Evolutionary conservation across 768 basidiomycete genomes (phyloP), one percentile per base, ranked within the genome.

Genomic region (Xerocomus potaroensis): DNA sequence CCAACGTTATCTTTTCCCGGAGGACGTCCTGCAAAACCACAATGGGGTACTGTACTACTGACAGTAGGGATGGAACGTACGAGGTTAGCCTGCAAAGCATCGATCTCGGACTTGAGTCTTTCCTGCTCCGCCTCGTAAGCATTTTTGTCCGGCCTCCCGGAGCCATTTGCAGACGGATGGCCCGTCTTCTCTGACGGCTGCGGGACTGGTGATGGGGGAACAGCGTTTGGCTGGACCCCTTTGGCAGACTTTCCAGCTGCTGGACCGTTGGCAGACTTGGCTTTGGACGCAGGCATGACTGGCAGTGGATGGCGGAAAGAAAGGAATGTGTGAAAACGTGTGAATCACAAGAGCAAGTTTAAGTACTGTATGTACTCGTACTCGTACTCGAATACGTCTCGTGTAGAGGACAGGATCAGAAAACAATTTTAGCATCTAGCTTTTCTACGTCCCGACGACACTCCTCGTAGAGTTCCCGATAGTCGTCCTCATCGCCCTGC

Each of bases 91-190:
- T 96, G 91, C 40, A 92, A 67, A 38, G 70, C 74, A 49, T 94
- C 93, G 58, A 97, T 94, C 60, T 93, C 87, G 21, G 75, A 69
- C 68, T 87, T 91, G 54, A 94, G 71, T 59, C 68, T 80, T 43
- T 87, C 83, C 69, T 94, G 91, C 70, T 97, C 92, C 8, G 74
- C 77, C 43, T 96, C 89, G 64, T 87, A 87, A n/a, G 68, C 71
- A 39, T 76, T 76, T 69, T 91, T 92, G 77, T 96, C 93, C 26
- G 94, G 94, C 63, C 74, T 88, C 35, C 78, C 82, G 37, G 72
- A 66, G 41, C 59, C 45, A 29, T 68, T 59, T 8, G 59, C 45
- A 16, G 48, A 26, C 16, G 43, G 22, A n/a, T 26, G 55, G n/a
- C 62, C 56, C 14, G 45, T 23, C 18, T n/a, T n/a, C n/a, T 63